Evolutionary conservation across 1,139 yeast genomes (phyloP).

Genomic region (Protomyces macrosporus): DNA sequence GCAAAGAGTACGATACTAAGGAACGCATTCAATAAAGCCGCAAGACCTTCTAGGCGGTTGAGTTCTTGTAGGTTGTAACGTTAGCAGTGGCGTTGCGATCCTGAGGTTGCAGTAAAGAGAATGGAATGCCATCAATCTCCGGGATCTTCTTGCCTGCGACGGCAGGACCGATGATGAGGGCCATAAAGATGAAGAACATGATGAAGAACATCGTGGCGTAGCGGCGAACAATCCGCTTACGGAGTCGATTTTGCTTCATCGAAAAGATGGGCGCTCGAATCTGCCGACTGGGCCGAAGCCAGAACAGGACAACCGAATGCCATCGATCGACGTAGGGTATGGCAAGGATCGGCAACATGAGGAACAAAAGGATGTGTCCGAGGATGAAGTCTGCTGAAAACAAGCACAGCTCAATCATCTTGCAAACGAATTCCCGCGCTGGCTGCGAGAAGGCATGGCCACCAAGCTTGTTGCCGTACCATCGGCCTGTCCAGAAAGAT

Average conservation of each 20-base stretch:
- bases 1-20: too few species aligned
- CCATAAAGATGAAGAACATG: conserved; percentile 64
- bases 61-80: conserved; percentile 13
- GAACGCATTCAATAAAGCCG: too few species aligned
- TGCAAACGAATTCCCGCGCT: conserved; percentile 89
- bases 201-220: conserved; percentile 77
- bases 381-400: conserved; percentile 94
- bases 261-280: conserved; percentile 98
- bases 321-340: conserved; percentile 91
- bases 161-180: conserved; percentile 87
- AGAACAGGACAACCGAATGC: conserved; percentile 97
- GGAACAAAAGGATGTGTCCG: conserved; percentile 82
- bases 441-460: conserved; percentile 97
- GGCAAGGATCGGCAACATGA: conserved; percentile 79
- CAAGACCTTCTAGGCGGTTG: background rate
- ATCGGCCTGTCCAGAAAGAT: conserved; percentile 99
- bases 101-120: conserved; percentile 15
- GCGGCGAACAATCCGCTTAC: conserved; percentile 98
- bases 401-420: conserved; percentile 88
- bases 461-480: conserved; percentile 95
- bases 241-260: conserved; percentile 90
- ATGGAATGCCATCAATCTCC: background rate
- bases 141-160: conserved; percentile 44
- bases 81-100: conserved; percentile 24
- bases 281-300: conserved; percentile 97